phyloP scores from a whole-genome alignment of 345 rosid species.

The Capsella bursapastoris region DNA sequence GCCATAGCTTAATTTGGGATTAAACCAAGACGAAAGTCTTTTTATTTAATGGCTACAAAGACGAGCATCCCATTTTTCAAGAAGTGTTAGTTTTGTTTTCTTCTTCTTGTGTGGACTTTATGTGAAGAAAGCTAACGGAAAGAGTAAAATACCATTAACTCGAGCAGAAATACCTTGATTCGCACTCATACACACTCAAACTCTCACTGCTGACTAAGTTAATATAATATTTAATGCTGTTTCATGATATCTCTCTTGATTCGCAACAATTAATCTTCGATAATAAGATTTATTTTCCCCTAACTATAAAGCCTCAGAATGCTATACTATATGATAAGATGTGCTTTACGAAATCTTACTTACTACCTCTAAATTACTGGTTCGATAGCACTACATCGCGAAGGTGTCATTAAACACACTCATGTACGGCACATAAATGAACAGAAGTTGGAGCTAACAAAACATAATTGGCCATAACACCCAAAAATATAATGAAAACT shows the following conservation, averaged over 20 bases:
- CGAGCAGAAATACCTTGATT: slow-evolving; percentile 41
- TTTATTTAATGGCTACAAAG: slow-evolving; percentile 20
- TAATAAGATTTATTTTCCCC: not conserved
- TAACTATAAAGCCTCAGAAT: not conserved
- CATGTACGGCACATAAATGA: not conserved
- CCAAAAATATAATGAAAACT: not conserved
- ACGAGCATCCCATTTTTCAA: slow-evolving; percentile 3
- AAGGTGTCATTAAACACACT: not conserved
- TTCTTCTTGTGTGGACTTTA: not conserved
- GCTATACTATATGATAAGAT: not conserved
- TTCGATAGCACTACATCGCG: not conserved
- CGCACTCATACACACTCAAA: slow-evolving; percentile 2
- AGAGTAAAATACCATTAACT: slow-evolving; percentile 37
- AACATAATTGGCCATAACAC: not conserved
- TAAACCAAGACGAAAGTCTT: slow-evolving; percentile 33
- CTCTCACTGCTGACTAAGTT: slow-evolving; percentile 28
- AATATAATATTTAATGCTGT: not conserved
- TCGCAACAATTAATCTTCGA: not conserved
- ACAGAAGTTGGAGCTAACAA: not conserved
- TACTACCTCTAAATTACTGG: too few species aligned
- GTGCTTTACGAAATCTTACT: not conserved
- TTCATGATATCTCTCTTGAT: slow-evolving; percentile 6
- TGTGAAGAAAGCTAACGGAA: slow-evolving; percentile 6
- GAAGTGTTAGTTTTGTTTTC: not conserved
- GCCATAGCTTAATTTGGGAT: slow-evolving; percentile 9